These are phyloP conservation scores for Podospora pseudocomata DNA, from an alignment of 495 filamentous ascomycete genomes.

Conservation along the genomic window DNA sequence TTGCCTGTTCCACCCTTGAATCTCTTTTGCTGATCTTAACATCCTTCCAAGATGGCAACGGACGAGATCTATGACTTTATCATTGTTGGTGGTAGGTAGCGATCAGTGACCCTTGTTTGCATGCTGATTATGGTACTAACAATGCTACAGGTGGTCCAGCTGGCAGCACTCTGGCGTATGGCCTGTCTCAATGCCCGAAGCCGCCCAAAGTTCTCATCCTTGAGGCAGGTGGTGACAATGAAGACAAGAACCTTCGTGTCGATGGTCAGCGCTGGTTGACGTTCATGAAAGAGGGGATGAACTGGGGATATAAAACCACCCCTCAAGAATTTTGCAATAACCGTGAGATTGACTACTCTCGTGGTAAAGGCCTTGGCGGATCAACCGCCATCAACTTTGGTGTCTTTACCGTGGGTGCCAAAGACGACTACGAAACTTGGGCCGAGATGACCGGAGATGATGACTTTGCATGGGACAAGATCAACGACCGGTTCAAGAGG, in stretches of 20 bases:
- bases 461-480: slow-evolving; percentile 49
- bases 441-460: slow-evolving; percentile 39
- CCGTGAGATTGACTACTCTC: slow-evolving; percentile 53
- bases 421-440: slow-evolving; percentile 60
- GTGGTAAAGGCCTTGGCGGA: slow-evolving; percentile 60
- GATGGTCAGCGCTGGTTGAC: slow-evolving; percentile 53
- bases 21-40: neutral
- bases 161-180: slow-evolving; percentile 48
- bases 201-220: slow-evolving; percentile 53
- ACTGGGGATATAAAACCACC: slow-evolving; percentile 59
- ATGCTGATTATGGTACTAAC: no score
- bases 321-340: slow-evolving; percentile 51
- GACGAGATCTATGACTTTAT: slow-evolving; percentile 48
- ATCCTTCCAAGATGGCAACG: slow-evolving; percentile 11
- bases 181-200: slow-evolving; percentile 43
- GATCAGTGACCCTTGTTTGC: neutral
- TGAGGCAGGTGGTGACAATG: slow-evolving; percentile 54
- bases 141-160: slow-evolving; percentile 52
- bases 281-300: slow-evolving; percentile 45
- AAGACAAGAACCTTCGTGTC: slow-evolving; percentile 44
- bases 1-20: neutral
- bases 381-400: slow-evolving; percentile 62
- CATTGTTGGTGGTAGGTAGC: slow-evolving; percentile 49
- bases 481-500: slow-evolving; percentile 46
- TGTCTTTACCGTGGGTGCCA: slow-evolving; percentile 53